Evolutionary conservation across 495 filamentous ascomycete genomes (phyloP).

Genomic region (Aspergillus bertholletiae): DNA sequence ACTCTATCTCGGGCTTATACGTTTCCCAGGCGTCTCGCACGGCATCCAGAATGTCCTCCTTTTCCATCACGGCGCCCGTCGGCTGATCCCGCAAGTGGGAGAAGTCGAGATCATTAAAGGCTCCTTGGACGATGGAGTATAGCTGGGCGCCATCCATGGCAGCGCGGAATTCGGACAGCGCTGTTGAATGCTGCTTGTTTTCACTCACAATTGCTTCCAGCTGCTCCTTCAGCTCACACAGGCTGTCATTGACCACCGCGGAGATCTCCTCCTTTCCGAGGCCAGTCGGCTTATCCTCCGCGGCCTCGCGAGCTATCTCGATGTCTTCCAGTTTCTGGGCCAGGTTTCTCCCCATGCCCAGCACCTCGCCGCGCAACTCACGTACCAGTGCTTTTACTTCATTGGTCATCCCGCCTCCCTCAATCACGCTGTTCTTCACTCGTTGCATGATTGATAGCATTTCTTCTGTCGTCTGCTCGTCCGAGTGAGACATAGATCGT

Average conservation of each 20-base stretch:
- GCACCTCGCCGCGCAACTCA: constrained; percentile 85
- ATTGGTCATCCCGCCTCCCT: constrained; percentile 79
- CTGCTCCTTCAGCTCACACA: constrained; percentile 76
- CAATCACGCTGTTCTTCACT: constrained; percentile 82
- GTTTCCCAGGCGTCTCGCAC: constrained; percentile 86
- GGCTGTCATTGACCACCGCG: constrained; percentile 71
- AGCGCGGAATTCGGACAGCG: constrained; percentile 43
- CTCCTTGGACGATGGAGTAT: constrained; percentile 74
- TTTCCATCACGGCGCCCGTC: constrained; percentile 46
- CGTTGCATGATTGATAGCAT: constrained; percentile 71
- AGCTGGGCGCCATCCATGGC: constrained; percentile 73
- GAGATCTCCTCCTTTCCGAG: constrained; percentile 67
- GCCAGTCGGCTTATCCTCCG: constrained; percentile 43
- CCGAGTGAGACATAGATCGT: constrained; percentile 28
- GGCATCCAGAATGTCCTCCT: constrained; percentile 80
- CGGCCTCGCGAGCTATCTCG: constrained; percentile 40
- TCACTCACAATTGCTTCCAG: constrained; percentile 73
- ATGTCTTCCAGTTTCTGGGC: constrained; percentile 76
- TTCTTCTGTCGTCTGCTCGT: constrained; percentile 55
- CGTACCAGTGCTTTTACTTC: constrained; percentile 87
- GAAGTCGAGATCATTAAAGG: constrained; percentile 60
- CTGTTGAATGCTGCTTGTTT: constrained; percentile 61
- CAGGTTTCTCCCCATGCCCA: constrained; percentile 88
- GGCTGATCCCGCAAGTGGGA: constrained; percentile 34
- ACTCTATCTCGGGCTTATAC: constrained; percentile 86